Evolutionary conservation across 176 grass and related monocot species (phyloP).

Genomic region (Musa troglodytarum): DNA sequence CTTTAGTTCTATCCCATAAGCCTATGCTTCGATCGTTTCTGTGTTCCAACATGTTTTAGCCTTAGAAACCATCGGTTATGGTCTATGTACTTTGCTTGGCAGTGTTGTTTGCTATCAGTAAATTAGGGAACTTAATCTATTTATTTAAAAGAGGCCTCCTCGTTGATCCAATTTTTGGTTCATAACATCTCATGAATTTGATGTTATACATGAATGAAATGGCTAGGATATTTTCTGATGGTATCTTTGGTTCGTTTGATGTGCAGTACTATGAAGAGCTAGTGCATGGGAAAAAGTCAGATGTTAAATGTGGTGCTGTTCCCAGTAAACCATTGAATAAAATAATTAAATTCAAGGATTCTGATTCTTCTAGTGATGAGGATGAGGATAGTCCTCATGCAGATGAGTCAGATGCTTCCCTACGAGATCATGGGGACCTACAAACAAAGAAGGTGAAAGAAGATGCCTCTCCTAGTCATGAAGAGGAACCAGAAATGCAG

Average conservation of each 20-base stretch:
- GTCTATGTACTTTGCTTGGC: background rate
- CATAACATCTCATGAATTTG: background rate
- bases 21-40: no score
- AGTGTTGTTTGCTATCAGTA: background rate
- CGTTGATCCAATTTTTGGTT: background rate
- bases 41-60: background rate
- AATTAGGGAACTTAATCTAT: background rate
- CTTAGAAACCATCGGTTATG: no score
- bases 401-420: constrained; percentile 33
- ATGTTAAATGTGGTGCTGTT: constrained; percentile 25
- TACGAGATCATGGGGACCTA: constrained; percentile 26
- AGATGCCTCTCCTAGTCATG: constrained; percentile 1
- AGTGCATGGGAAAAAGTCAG: constrained; percentile 39
- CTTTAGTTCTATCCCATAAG: background rate
- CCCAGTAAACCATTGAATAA: constrained; percentile 63
- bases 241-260: constrained; percentile 12
- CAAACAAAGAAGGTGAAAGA: constrained; percentile 27
- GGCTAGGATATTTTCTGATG: no score
- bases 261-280: constrained; percentile 76
- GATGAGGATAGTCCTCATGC: constrained; percentile 24
- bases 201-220: background rate
- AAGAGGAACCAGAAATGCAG: constrained; percentile 17
- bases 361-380: constrained; percentile 69
- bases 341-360: constrained; percentile 69
- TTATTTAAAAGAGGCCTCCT: background rate